Conservation (phyloP, 768 basidiomycete species). For the Kwoniella shandongensis region DNA sequence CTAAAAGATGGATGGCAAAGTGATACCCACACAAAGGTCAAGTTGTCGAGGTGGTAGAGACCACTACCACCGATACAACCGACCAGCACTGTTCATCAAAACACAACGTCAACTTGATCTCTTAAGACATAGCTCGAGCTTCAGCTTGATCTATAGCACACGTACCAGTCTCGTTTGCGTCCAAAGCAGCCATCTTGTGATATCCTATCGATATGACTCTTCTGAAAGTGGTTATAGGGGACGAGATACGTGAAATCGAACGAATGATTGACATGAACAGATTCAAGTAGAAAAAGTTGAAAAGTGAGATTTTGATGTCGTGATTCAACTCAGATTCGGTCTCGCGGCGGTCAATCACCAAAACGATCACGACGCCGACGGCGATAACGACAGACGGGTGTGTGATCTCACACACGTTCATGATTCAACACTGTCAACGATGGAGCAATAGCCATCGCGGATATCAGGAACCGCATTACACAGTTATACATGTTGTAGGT, state of each 20-base stretch:
- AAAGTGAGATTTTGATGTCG: neutral
- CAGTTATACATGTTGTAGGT: too few relatives aligned
- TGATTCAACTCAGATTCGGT: too few relatives aligned
- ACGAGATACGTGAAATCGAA: neutral
- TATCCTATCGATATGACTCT: neutral
- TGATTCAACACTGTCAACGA: conserved; percentile 2
- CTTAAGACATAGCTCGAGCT: too few relatives aligned
- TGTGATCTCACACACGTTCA: conserved; percentile 12
- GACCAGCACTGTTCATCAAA: conserved; percentile 57
- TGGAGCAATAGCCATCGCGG: neutral
- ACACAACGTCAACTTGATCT: neutral
- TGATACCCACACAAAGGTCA: conserved; percentile 73
- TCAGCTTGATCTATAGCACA: neutral
- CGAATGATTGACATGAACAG: neutral
- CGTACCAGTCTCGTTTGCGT: conserved; percentile 18
- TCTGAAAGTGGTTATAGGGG: too few relatives aligned
- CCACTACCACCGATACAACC: conserved; percentile 92
- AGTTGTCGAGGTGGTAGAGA: conserved; percentile 86
- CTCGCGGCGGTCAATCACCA: neutral
- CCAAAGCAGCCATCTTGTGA: conserved; percentile 11
- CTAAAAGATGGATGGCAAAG: too few relatives aligned
- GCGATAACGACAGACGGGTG: too few relatives aligned
- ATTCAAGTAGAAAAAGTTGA: conserved; percentile 5
- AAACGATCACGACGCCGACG: neutral
- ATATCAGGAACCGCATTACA: neutral